These are phyloP conservation scores for Cyberlindnera galapagoensis DNA, from an alignment of 805 yeast genomes.

Conservation along the genomic window DNA sequence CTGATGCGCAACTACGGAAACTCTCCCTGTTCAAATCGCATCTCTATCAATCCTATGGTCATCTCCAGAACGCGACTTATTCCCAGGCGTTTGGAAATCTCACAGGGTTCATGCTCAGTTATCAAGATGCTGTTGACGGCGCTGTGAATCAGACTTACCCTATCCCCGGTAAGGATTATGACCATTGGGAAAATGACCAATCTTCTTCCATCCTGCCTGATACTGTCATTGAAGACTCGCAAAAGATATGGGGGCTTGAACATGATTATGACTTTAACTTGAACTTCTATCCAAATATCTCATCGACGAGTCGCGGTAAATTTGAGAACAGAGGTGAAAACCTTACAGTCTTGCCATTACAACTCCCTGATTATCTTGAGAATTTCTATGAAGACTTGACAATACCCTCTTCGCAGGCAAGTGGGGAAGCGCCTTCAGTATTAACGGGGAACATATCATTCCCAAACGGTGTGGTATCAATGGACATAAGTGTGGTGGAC, in stretches of 20 bases:
- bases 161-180: constrained; percentile 37
- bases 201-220: constrained; percentile 55
- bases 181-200: constrained; percentile 43
- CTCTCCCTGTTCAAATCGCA: constrained; percentile 33
- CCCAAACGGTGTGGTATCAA: constrained; percentile 24
- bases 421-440: neutral
- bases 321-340: constrained; percentile 24
- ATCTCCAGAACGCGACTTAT: constrained; percentile 38
- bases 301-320: constrained; percentile 41
- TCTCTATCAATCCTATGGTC: constrained; percentile 25
- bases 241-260: constrained; percentile 45
- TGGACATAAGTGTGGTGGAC: constrained; percentile 17
- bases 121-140: constrained; percentile 46
- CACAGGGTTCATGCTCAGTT: constrained; percentile 66
- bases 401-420: constrained; percentile 4
- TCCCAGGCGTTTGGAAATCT: constrained; percentile 57
- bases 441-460: constrained; percentile 28
- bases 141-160: constrained; percentile 52
- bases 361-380: constrained; percentile 17
- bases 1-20: constrained; percentile 31
- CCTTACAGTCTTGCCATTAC: constrained; percentile 16
- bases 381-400: constrained; percentile 12
- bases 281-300: constrained; percentile 37
- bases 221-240: constrained; percentile 40
- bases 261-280: constrained; percentile 5